phyloP scores from a whole-genome alignment of 2,329 filamentous ascomycete species.

The Neonectria coccinea region DNA sequence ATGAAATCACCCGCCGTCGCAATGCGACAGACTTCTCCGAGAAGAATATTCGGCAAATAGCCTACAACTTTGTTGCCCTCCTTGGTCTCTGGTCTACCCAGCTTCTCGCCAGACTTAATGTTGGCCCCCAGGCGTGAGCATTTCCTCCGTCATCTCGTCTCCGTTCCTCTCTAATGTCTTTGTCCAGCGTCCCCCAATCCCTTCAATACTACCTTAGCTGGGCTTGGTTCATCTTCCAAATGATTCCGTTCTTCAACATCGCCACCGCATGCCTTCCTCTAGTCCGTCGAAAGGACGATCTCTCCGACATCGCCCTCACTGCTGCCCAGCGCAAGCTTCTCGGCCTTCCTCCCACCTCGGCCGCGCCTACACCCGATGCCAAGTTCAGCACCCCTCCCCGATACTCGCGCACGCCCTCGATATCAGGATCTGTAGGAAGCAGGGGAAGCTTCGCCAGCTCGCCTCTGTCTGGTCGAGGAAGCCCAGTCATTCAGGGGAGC shows the following conservation, averaged over 20 bases:
- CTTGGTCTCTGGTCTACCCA: conserved; percentile 54
- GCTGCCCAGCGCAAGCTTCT: conserved; percentile 80
- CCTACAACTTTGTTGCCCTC: conserved; percentile 72
- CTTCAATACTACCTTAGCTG: conserved; percentile 56
- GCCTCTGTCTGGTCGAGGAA: conserved; percentile 67
- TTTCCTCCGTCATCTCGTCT: conserved; percentile 16
- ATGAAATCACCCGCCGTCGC: conserved; percentile 87
- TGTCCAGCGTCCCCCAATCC: conserved; percentile 48
- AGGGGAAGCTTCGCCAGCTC: conserved; percentile 68
- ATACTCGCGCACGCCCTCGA: conserved; percentile 80
- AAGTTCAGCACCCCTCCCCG: conserved; percentile 85
- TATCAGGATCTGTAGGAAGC: conserved; percentile 71
- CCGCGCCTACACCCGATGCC: conserved; percentile 74
- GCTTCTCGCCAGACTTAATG: conserved; percentile 50
- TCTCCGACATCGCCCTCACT: conserved; percentile 91
- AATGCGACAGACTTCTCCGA: conserved; percentile 83
- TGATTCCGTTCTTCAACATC: conserved; percentile 78
- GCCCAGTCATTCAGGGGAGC: conserved; percentile 55
- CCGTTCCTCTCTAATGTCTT: conserved; percentile 32
- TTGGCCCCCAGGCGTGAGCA: conserved; percentile 56
- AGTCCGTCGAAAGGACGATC: conserved; percentile 77
- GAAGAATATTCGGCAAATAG: conserved; percentile 76
- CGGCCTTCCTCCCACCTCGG: conserved; percentile 77
- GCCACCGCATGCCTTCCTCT: conserved; percentile 77
- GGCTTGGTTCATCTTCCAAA: conserved; percentile 61